Evolutionary conservation across 345 rosid genomes (phyloP).

Genomic region (Angophora floribunda): DNA sequence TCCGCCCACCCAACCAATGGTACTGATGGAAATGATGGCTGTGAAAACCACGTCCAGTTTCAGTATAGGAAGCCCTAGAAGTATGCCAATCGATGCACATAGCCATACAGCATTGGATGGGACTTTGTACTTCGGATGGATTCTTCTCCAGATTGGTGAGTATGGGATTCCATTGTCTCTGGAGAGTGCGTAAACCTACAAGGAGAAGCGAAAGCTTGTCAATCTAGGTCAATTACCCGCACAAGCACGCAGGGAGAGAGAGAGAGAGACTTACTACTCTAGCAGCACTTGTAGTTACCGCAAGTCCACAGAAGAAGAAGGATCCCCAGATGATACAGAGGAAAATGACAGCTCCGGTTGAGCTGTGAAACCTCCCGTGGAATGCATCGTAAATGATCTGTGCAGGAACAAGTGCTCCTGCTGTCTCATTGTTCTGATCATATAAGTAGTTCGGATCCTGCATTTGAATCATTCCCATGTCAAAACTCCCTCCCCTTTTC

Average conservation of each 20-base stretch:
- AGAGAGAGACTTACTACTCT: constrained; percentile 4
- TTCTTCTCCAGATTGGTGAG: constrained; percentile 7
- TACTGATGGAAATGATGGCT: constrained; percentile 15
- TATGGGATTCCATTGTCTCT: constrained; percentile 19
- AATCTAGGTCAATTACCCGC: background rate
- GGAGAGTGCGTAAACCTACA: constrained; percentile 8
- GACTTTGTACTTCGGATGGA: constrained; percentile 10
- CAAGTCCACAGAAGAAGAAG: constrained; percentile 16
- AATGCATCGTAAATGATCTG: constrained; percentile 11
- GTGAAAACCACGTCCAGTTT: constrained; percentile 13
- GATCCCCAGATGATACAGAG: constrained; percentile 17
- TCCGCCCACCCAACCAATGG: constrained; percentile 15
- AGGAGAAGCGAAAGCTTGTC: background rate
- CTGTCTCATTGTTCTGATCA: constrained; percentile 9
- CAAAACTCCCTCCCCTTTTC: background rate
- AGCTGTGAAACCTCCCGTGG: constrained; percentile 5
- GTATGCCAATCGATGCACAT: constrained; percentile 1
- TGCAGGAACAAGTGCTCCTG: constrained; percentile 7
- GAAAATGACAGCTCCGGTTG: constrained; percentile 10
- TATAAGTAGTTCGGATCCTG: constrained; percentile 5
- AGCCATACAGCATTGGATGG: constrained; percentile 14
- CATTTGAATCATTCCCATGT: background rate
- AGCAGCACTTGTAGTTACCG: constrained; percentile 13
- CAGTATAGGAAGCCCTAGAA: constrained; percentile 7
- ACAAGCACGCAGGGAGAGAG: background rate